These are phyloP conservation scores for Diaporthe batatas DNA, from an alignment of 2,329 filamentous ascomycete species.

Conservation along the genomic window DNA sequence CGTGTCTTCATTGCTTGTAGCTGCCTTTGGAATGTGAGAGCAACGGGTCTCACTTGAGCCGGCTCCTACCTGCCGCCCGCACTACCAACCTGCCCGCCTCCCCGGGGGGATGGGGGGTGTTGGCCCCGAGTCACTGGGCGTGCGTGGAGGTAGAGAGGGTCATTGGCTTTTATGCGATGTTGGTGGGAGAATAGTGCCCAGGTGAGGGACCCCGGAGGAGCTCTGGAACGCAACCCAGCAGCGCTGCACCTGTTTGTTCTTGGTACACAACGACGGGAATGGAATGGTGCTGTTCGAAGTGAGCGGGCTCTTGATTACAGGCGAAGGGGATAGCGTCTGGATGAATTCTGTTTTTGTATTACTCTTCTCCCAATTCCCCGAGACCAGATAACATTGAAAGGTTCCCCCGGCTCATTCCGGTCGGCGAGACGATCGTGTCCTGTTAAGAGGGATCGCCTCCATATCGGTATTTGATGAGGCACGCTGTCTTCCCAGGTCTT, in stretches of 20 bases:
- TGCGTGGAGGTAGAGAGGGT: background rate
- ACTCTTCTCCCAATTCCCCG: background rate
- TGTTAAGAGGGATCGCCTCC: background rate
- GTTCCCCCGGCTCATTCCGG: slow-evolving; percentile 18
- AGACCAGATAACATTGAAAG: background rate
- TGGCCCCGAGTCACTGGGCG: background rate
- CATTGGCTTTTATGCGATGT: background rate
- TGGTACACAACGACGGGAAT: background rate
- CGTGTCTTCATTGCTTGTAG: background rate
- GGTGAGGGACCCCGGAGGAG: background rate
- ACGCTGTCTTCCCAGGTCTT: background rate
- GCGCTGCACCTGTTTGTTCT: background rate
- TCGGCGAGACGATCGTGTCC: background rate
- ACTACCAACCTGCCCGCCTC: background rate
- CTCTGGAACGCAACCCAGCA: background rate
- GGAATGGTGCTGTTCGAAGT: slow-evolving; percentile 27
- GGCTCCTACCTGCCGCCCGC: slow-evolving; percentile 14
- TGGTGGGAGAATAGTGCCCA: background rate
- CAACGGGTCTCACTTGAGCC: slow-evolving; percentile 19
- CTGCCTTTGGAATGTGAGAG: slow-evolving; percentile 22
- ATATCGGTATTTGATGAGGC: slow-evolving; percentile 4
- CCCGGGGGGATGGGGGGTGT: slow-evolving; percentile 1
- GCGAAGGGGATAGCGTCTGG: slow-evolving; percentile 3
- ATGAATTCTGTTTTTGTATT: background rate
- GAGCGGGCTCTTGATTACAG: background rate